phyloP scores from a whole-genome alignment of 129 eudicot species.

The Artemisia annua region DNA sequence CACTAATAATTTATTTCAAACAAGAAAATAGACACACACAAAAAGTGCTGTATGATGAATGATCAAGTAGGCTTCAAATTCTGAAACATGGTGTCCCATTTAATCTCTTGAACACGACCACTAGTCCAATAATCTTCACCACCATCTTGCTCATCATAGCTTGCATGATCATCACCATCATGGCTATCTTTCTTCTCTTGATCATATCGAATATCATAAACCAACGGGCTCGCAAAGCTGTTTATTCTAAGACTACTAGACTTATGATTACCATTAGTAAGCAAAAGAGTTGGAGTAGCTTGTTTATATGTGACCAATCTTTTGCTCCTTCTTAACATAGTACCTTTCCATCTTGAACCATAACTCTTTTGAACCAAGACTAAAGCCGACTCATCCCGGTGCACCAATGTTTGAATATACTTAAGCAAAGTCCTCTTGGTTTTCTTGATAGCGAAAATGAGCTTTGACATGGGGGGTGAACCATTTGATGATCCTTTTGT shows the following conservation, averaged over 20 bases:
- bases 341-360: slow-evolving; percentile 56
- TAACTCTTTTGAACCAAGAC: slow-evolving; percentile 50
- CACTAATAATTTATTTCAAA: slow-evolving; percentile 20
- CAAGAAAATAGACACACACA: slow-evolving; percentile 1
- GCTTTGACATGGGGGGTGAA: slow-evolving; percentile 49
- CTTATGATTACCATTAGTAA: slow-evolving; percentile 58
- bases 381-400: slow-evolving; percentile 54
- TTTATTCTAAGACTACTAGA: slow-evolving; percentile 46
- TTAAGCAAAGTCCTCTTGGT: slow-evolving; percentile 57
- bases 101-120: slow-evolving; percentile 66
- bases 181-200: slow-evolving; percentile 22
- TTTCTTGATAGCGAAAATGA: slow-evolving; percentile 56
- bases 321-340: slow-evolving; percentile 58
- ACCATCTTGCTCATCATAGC: slow-evolving; percentile 41
- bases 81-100: slow-evolving; percentile 94
- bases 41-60: background rate
- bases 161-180: slow-evolving; percentile 37
- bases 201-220: slow-evolving; percentile 37
- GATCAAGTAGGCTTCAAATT: slow-evolving; percentile 78
- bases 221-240: slow-evolving; percentile 57
- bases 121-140: slow-evolving; percentile 45
- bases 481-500: slow-evolving; percentile 33
- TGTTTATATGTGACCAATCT: slow-evolving; percentile 41
- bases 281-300: slow-evolving; percentile 56
- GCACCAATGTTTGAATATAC: slow-evolving; percentile 50